Conservation (phyloP, 345 rosid species). For the Fremontodendron californicum region DNA sequence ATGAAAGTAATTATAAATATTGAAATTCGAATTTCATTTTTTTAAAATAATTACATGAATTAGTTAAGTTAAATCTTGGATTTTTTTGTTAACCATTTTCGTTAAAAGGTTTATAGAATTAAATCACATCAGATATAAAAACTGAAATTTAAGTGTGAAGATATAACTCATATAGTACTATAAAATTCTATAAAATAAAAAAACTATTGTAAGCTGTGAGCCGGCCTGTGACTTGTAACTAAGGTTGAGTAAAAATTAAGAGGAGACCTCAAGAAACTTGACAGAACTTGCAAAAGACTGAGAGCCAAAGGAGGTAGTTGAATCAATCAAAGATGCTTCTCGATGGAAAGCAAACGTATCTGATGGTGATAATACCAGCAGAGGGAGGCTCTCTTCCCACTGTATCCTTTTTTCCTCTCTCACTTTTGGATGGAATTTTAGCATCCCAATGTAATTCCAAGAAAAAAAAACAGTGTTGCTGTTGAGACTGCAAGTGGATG, state of each 20-base stretch:
- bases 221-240: no score
- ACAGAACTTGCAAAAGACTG: background rate
- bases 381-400: slow-evolving; percentile 31
- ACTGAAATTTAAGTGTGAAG: background rate
- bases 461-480: slow-evolving; percentile 15
- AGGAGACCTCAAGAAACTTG: no score
- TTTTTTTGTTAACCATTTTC: no score
- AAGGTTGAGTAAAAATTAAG: no score
- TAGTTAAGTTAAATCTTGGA: no score
- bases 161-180: no score
- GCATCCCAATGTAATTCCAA: slow-evolving; percentile 48
- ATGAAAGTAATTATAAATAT: no score
- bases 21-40: no score
- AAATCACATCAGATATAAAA: background rate
- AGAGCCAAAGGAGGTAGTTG: background rate
- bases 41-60: no score
- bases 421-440: slow-evolving; percentile 43
- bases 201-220: no score
- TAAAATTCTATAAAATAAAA: no score
- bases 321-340: background rate
- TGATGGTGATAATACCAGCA: slow-evolving; percentile 14
- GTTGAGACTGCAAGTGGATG: slow-evolving; percentile 25
- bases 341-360: background rate
- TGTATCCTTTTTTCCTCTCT: slow-evolving; percentile 4
- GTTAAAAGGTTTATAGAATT: no score